Base-by-base conservation (phyloP, 2,329 filamentous ascomycete genomes). In the Daldinia eschscholtzii region DNA sequence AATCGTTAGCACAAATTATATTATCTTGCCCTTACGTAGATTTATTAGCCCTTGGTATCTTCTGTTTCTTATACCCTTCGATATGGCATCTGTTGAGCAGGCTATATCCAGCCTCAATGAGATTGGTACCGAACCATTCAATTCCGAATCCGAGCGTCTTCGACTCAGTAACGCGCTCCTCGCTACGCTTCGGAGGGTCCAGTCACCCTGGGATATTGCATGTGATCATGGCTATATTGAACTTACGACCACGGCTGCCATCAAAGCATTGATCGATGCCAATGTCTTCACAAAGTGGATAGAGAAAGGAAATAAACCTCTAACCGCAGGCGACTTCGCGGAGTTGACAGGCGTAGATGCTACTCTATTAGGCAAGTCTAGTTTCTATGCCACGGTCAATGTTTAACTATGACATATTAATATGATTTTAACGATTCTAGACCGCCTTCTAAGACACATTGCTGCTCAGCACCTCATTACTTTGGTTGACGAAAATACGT, bases 141-240 rank as follows among this genome's bases (percentile, higher is more conserved):
- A 26, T n/a, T 28, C 20, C 7, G 46, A 50, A 50, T 30, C 46
- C 3, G 46, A 50, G 18, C 46, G 23, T 50, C 46, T 50, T 28
- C 20, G 23, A 9, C 20, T 50, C 20, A 28, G 20, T 50, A 18
- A 50, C 18, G 46, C 46, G 20, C 23, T 50, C 46, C 46, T 50
- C 12, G 23, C 46, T 6, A 28, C 46, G 10, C 46, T 50, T 18
- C 46, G 46, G 26, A 50, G 23, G 13, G 23, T 50, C 46, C 46
- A 50, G 20, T 50, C 46, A 15, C 46, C 46, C 9, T 50, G 46
- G 46, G 46, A 50, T 50, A 50, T 50, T 30, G 46, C 46, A 30
- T 28, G 46, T 20, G 10, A 7, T 6, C 46, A 50, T 50, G 46
- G 46, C 9, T 50, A 5, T 5, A 28, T 50, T 13, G 10, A 50